Base-by-base conservation (phyloP, 1,284 basidiomycete species). In the Albatrellus sp. region DNA sequence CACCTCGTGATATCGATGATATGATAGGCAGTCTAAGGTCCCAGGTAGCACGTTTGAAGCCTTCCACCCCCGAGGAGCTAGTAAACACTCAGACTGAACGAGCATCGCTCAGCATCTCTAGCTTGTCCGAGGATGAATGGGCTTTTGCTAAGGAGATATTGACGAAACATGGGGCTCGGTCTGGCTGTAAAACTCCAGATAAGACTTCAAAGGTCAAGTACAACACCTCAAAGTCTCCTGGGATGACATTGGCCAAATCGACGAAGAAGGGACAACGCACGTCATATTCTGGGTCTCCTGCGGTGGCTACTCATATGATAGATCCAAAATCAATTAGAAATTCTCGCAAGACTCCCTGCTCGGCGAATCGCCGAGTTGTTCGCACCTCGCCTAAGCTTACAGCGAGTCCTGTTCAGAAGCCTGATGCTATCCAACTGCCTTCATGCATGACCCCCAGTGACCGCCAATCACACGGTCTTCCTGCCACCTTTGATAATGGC, bases 11-110 rank as follows among this genome's bases (percentile, higher is more conserved):
- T 31, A 62, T 80, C 24, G 60, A 68, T 43, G 68, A 69, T 32
- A 82, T 82, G 77, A 66, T 80, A 17, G 60, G 57, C 31, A 66
- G 67, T 34, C 52, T 64, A 7, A 53, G 57, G 7, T 55, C 55
- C n/a, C 59, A 55, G 47, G 55, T 49, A 12, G 59, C 48, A 47
- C 51, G 42, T 29, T 48, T 50, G 35, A 56, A 24, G 50, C 45
- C 47, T 7, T 38, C 37, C 13, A 45, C 46, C 7, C 48, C 38
- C 29, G 43, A 14, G n/a, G 44, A 47, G 17, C 20, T 35, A 8
- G 7, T 5, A 29, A 10, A 17, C 13, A n/a, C 31, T 40, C 20
- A 32, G 40, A 34, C 35, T 32, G 6, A 44, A 38, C 28, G 28
- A 51, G 30, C n/a, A 38, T 5, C 39, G 42, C 16, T 28, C 47